Conservation (phyloP, 495 filamentous ascomycete genomes). For the Podospora australis region DNA sequence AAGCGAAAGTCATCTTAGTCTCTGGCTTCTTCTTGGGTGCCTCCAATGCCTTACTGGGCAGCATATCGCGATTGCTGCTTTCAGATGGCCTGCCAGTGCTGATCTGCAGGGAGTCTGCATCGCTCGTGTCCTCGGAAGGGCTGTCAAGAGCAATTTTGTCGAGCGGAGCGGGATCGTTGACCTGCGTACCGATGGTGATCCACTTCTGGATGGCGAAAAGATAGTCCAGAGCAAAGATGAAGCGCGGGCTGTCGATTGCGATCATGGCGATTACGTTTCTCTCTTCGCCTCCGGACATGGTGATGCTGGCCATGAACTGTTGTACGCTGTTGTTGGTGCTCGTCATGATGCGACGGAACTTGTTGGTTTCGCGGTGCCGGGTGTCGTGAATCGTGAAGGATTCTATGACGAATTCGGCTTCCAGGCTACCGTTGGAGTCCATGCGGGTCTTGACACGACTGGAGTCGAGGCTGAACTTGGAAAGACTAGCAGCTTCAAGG, state of each 20-base stretch:
- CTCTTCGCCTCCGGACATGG: constrained; percentile 81
- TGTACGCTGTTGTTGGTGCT: constrained; percentile 88
- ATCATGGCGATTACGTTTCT: constrained; percentile 82
- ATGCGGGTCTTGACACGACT: constrained; percentile 90
- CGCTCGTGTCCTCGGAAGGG: constrained; percentile 54
- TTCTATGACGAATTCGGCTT: constrained; percentile 88
- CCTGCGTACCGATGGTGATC: constrained; percentile 58
- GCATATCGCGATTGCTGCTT: constrained; percentile 13
- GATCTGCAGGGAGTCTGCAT: constrained; percentile 45
- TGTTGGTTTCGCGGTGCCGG: constrained; percentile 77
- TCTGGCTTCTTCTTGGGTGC: constrained; percentile 23
- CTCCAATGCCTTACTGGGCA: neutral
- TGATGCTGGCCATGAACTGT: constrained; percentile 96
- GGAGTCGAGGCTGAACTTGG: constrained; percentile 87
- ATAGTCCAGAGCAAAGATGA: constrained; percentile 94
- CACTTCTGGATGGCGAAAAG: constrained; percentile 84
- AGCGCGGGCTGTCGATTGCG: constrained; percentile 89
- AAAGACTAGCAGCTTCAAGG: constrained; percentile 74
- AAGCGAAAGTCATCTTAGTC: constrained; percentile 67
- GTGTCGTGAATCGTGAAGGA: constrained; percentile 94
- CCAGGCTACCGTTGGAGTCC: constrained; percentile 84
- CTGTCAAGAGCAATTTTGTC: constrained; percentile 51
- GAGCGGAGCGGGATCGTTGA: constrained; percentile 47
- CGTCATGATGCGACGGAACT: constrained; percentile 97
- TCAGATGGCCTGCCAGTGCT: constrained; percentile 25